Percentiles rank a stretch among this genome's conserved stretches.
Conservation (phyloP, 768 basidiomycete species). For the Hygrocybe coccinea region DNA sequence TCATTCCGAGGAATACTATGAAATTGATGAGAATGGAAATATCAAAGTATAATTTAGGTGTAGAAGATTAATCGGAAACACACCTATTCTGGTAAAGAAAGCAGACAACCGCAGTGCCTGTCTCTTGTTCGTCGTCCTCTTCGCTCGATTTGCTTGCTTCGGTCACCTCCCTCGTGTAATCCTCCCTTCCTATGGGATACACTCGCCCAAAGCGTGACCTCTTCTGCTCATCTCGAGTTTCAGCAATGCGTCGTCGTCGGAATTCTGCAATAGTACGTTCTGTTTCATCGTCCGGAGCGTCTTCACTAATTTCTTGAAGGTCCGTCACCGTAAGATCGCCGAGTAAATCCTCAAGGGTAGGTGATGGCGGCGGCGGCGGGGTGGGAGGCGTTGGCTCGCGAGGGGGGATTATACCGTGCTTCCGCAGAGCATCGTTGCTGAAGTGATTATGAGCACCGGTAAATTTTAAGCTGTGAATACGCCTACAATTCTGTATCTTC, state of each 20-base stretch:
- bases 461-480: neutral
- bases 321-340: constrained; percentile 59
- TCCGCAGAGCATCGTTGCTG: constrained; percentile 93
- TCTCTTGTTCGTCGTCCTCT: constrained; percentile 57
- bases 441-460: neutral
- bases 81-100: constrained; percentile 95
- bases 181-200: constrained; percentile 85
- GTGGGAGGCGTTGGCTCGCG: constrained; percentile 60
- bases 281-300: constrained; percentile 69
- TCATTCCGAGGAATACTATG: constrained; percentile 76
- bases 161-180: constrained; percentile 93
- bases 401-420: constrained; percentile 86
- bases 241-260: constrained; percentile 56
- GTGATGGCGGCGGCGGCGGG: constrained; percentile 79
- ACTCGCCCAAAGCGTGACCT: constrained; percentile 76
- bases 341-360: constrained; percentile 62
- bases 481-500: constrained; percentile 97
- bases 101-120: constrained; percentile 89
- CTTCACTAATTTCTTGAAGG: constrained; percentile 65
- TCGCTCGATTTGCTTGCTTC: constrained; percentile 78
- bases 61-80: constrained; percentile 24
- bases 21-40: neutral
- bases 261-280: constrained; percentile 68
- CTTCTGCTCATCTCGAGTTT: constrained; percentile 54
- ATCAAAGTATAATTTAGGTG: neutral